Conservation (phyloP, 2,329 filamentous ascomycete genomes). For the Fusarium tricinctum region DNA sequence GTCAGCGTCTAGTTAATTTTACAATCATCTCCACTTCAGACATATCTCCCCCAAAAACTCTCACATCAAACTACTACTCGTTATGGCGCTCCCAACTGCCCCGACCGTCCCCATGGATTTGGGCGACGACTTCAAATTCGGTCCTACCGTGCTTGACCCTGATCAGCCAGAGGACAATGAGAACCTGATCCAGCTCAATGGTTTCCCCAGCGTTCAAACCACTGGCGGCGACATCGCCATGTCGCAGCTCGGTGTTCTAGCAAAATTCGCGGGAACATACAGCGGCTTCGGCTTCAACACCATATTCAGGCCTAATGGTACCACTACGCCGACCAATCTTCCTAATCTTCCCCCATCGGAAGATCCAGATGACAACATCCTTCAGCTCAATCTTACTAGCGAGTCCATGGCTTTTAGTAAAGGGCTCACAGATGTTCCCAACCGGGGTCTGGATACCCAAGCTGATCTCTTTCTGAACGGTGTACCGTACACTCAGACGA, state of each 20-base stretch:
- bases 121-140: slow-evolving; percentile 35
- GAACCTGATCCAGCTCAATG: slow-evolving; percentile 7
- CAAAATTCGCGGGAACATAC: slow-evolving; percentile 50
- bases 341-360: slow-evolving; percentile 25
- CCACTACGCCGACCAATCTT: slow-evolving; percentile 38
- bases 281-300: slow-evolving; percentile 56
- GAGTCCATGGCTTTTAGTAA: slow-evolving; percentile 54
- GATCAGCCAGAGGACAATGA: slow-evolving; percentile 27
- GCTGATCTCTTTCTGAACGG: slow-evolving; percentile 55
- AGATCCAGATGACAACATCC: slow-evolving; percentile 49
- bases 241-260: slow-evolving; percentile 43
- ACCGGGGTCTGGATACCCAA: slow-evolving; percentile 55
- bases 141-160: slow-evolving; percentile 33
- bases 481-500: slow-evolving; percentile 55
- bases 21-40: too few species aligned
- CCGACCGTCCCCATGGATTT: slow-evolving; percentile 32
- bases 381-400: slow-evolving; percentile 57
- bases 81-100: slow-evolving; percentile 28
- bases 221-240: slow-evolving; percentile 19
- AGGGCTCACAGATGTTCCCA: slow-evolving; percentile 54
- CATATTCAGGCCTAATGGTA: slow-evolving; percentile 56
- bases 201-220: slow-evolving; percentile 13
- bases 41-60: neutral
- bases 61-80: neutral
- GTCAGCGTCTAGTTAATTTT: too few species aligned